Percentiles rank a stretch among this genome's conserved stretches.
Evolutionary conservation across 2,329 filamentous ascomycete species (phyloP).

Genomic region (Hymenoscyphus infarciens): DNA sequence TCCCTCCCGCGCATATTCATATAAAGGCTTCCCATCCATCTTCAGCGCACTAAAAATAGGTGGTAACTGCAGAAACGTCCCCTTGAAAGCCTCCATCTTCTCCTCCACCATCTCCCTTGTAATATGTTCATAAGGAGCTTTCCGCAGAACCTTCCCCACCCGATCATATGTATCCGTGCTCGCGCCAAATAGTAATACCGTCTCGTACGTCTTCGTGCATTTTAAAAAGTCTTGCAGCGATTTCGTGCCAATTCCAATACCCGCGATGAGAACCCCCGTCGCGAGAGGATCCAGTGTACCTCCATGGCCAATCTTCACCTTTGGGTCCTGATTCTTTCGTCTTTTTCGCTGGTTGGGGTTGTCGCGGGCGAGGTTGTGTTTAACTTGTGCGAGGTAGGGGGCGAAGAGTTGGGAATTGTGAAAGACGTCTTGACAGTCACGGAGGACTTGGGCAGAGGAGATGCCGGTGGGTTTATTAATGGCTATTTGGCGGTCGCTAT

Average conservation of each 20-base stretch:
- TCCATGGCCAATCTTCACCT: constrained; percentile 93
- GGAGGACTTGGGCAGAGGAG: constrained; percentile 86
- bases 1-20: constrained; percentile 92
- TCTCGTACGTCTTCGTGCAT: constrained; percentile 93
- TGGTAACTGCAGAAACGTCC: constrained; percentile 83
- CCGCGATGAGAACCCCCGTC: constrained; percentile 86
- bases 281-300: constrained; percentile 93
- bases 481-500: constrained; percentile 49
- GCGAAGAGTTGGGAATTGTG: constrained; percentile 76
- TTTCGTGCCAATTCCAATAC: constrained; percentile 86
- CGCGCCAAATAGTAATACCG: constrained; percentile 83
- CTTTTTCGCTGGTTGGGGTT: constrained; percentile 56
- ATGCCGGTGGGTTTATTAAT: constrained; percentile 89
- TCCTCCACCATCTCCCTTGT: constrained; percentile 75
- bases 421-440: constrained; percentile 81
- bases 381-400: constrained; percentile 68
- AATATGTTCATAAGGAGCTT: constrained; percentile 73
- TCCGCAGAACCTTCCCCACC: constrained; percentile 76
- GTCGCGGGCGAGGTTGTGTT: constrained; percentile 52
- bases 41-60: constrained; percentile 91
- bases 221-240: constrained; percentile 71
- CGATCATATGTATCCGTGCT: constrained; percentile 91
- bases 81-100: constrained; percentile 70
- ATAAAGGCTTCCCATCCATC: constrained; percentile 89
- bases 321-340: constrained; percentile 55